Evolutionary conservation across 2,329 filamentous ascomycete genomes (phyloP), one percentile per base, ranked within the genome.

Genomic region (Coleophoma eucalyptorum): DNA sequence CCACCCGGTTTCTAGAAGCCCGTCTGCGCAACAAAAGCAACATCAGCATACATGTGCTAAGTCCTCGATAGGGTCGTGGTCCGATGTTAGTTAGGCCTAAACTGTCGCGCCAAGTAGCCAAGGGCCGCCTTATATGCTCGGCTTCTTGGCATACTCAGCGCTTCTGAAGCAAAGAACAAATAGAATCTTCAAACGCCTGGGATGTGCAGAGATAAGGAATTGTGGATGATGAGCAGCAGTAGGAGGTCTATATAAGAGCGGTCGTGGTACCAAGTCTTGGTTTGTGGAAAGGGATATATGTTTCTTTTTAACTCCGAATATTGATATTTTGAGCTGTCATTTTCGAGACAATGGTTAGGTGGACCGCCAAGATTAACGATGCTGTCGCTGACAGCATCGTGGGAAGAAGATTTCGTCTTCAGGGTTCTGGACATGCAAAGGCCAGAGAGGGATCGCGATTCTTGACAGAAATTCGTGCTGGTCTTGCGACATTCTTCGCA

Each of bases 381-480:
- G 51, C 48, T 54, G 77, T 90, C 57, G 87, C 86, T 50, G 70
- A 68, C 54, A 83, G 82, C 64, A 68, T 76, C 34, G 76, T 90
- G 50, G 87, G 87, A 54, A 74, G 76, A 58, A 88, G 84, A 76
- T 95, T 95, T 71, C 81, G 83, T 57, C 81, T 95, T 40, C 88
- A 93, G 53, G 87, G 87, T 57, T 89, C 80, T 42, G 88, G 89
- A 61, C 87, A 92, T 79, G 86, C 34, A 15, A 52, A 44, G 38
- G 48, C 62, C 49, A 61, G 50, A 40, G 38, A 87, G 63, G 84
- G 84, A 21, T 85, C 87, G 37, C 77, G 78, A 61, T 93, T 94
- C 74, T 82, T 89, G 61, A 94, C 89, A 43, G 90, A 95, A 71
- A 75, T 95, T 49, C 86, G 90, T 55, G 90, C 88, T 52, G 90